Percentiles rank a stretch among this genome's conserved stretches.
Conservation (phyloP, 106 monocot genomes). For the Phalaenopsis equestris region DNA sequence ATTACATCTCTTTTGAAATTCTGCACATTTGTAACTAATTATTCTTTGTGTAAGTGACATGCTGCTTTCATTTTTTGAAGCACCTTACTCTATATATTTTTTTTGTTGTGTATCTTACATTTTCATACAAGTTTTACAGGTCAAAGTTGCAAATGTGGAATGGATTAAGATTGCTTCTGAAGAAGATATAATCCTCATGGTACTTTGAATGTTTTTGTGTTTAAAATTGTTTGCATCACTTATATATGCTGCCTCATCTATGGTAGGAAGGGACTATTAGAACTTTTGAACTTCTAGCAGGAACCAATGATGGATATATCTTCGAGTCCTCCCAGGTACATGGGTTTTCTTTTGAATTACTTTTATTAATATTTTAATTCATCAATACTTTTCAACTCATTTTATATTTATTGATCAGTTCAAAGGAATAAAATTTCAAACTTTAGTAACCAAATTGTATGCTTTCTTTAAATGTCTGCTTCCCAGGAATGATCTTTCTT, state of each 20-base stretch:
- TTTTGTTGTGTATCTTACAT: background rate
- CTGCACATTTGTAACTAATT: background rate
- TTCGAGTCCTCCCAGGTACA: conserved; percentile 86
- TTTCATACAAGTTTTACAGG: conserved; percentile 30
- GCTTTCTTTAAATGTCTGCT: background rate
- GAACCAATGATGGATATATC: conserved; percentile 62
- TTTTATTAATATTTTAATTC: background rate
- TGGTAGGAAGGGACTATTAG: conserved; percentile 64
- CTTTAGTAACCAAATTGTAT: background rate
- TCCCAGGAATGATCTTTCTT: background rate
- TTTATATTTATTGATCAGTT: background rate
- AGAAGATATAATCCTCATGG: conserved; percentile 79
- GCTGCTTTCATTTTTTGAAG: background rate
- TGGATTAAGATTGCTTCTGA: conserved; percentile 83
- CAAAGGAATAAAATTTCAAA: background rate
- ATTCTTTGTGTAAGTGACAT: background rate
- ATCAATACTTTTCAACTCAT: background rate
- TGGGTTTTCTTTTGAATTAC: background rate
- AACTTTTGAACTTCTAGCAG: conserved; percentile 63
- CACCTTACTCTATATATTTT: background rate
- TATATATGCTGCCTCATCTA: background rate
- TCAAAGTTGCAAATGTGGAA: conserved; percentile 77
- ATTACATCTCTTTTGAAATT: too few species aligned
- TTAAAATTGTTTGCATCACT: background rate
- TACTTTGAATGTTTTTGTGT: conserved; percentile 18